Conservation (phyloP, 148 eudicot species). For the Rhododendron vialii region DNA sequence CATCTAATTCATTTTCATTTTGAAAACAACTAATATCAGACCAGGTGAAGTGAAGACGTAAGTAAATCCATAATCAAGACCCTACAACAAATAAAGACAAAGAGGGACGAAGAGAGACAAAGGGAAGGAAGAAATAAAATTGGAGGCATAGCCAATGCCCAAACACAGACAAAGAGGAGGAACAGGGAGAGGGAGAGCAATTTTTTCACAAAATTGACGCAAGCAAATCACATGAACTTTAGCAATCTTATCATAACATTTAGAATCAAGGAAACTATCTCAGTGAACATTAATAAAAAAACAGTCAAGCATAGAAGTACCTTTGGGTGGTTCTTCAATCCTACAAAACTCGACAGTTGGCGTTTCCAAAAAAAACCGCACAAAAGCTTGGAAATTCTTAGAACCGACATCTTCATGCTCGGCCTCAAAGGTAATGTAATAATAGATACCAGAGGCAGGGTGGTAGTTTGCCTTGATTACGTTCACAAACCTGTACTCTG, state of each 20-base stretch:
- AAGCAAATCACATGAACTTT: background rate
- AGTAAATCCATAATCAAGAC: background rate
- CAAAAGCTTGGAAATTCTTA: background rate
- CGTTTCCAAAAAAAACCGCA: background rate
- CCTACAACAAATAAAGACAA: background rate
- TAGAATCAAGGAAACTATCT: background rate
- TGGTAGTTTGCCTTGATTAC: background rate
- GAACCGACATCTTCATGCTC: background rate
- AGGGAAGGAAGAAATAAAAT: background rate
- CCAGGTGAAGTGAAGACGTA: background rate
- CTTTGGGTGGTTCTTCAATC: background rate
- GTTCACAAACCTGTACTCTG: background rate
- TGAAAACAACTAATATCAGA: background rate
- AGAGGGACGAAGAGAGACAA: background rate
- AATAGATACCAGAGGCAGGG: background rate
- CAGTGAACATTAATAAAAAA: background rate
- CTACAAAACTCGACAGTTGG: background rate
- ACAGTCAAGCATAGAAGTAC: background rate
- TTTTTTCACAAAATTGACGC: background rate
- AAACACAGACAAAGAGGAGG: background rate
- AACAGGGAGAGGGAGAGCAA: background rate
- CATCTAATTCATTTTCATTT: background rate
- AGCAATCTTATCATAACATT: background rate
- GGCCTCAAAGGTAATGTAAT: background rate
- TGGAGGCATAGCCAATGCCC: background rate